Conservation (phyloP, 345 rosid species). For the Pistacia vera region DNA sequence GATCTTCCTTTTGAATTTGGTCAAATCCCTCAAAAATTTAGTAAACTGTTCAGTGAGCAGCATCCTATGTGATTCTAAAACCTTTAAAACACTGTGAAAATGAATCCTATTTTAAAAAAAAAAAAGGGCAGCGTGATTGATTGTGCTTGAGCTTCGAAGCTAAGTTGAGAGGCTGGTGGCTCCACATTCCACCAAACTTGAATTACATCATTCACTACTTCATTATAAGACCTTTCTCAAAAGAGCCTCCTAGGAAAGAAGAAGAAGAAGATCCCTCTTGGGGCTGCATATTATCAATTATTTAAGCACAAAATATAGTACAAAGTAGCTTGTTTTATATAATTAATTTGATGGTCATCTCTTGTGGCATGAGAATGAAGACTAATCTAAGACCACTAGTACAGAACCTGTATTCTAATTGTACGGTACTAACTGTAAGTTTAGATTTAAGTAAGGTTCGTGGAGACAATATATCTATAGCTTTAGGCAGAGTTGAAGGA, state of each 20-base stretch:
- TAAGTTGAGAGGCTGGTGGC: conserved; percentile 42
- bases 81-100: not conserved
- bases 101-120: no score
- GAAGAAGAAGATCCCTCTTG: conserved; percentile 27
- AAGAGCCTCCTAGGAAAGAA: conserved; percentile 17
- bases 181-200: conserved; percentile 41
- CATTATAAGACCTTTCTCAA: conserved; percentile 17
- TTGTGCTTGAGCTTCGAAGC: conserved; percentile 26
- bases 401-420: not conserved
- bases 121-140: conserved; percentile 20
- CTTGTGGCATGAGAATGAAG: not conserved
- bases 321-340: conserved; percentile 10
- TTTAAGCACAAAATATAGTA: conserved; percentile 9
- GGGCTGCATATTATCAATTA: conserved; percentile 15
- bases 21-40: not conserved
- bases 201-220: conserved; percentile 33
- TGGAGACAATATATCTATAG: conserved; percentile 29
- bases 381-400: not conserved
- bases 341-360: not conserved
- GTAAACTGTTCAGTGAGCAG: not conserved
- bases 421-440: conserved; percentile 26
- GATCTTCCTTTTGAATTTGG: not conserved
- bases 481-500: conserved; percentile 15
- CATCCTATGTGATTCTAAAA: conserved; percentile 4
- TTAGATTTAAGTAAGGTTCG: conserved; percentile 14